Evolutionary conservation across 805 yeast species (phyloP).

Genomic region (Huiozyma sinensis): DNA sequence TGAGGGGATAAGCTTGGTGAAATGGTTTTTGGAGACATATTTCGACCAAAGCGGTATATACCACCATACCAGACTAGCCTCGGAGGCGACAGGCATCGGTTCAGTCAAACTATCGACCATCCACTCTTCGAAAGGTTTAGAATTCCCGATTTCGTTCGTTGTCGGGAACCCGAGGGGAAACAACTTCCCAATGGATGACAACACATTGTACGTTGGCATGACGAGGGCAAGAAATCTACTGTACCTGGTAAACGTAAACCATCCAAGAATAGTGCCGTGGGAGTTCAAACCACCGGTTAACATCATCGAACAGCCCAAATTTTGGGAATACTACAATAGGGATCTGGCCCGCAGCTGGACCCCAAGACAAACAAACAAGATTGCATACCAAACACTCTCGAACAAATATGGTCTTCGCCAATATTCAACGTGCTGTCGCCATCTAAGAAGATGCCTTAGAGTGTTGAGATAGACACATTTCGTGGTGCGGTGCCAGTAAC

Average conservation of each 20-base stretch:
- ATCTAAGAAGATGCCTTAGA: too few species aligned
- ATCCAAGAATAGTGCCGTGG: not conserved
- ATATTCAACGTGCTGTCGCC: not conserved
- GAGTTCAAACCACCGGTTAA: not conserved
- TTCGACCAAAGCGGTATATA: constrained; percentile 15
- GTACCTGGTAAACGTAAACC: constrained; percentile 20
- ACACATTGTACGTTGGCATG: constrained; percentile 51
- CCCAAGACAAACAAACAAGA: too few species aligned
- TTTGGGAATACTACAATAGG: constrained; percentile 24
- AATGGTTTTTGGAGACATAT: constrained; percentile 28
- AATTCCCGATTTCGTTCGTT: constrained; percentile 59
- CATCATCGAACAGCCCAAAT: constrained; percentile 6
- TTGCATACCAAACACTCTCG: constrained; percentile 4
- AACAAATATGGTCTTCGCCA: constrained; percentile 8
- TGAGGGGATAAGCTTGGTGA: constrained; percentile 13
- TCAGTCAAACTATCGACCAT: constrained; percentile 52
- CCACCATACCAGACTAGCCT: constrained; percentile 3
- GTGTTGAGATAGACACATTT: too few species aligned
- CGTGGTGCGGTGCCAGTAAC: too few species aligned
- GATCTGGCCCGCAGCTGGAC: constrained; percentile 9
- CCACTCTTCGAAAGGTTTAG: constrained; percentile 67
- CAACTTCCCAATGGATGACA: constrained; percentile 23
- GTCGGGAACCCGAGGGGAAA: constrained; percentile 9
- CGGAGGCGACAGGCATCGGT: not conserved
- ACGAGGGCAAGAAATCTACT: constrained; percentile 45